Evolutionary conservation across 768 basidiomycete genomes (phyloP).

Genomic region (Leccinum pellstonianum): DNA sequence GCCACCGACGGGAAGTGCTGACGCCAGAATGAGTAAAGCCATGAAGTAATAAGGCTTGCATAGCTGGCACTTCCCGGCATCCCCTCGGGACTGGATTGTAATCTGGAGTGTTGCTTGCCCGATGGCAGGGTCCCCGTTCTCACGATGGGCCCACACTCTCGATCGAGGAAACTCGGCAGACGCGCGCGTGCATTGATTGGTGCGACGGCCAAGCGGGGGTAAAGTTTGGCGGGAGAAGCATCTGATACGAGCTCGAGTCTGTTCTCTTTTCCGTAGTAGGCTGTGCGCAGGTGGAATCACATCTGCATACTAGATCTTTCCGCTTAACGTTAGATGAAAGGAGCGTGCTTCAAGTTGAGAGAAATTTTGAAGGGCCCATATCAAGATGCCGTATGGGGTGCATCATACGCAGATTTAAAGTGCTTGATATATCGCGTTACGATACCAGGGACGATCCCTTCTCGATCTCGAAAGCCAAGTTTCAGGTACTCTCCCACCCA

Average conservation of each 20-base stretch:
- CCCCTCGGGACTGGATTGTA: conserved; percentile 16
- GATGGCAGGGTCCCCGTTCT: conserved; percentile 11
- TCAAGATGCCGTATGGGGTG: conserved; percentile 35
- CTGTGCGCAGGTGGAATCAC: conserved; percentile 29
- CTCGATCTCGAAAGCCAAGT: conserved; percentile 37
- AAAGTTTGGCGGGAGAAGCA: conserved; percentile 9
- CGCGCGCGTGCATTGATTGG: not conserved
- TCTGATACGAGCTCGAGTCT: conserved; percentile 9
- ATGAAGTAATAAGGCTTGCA: conserved; percentile 25
- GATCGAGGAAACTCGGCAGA: conserved; percentile 1
- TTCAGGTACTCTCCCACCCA: conserved; percentile 36
- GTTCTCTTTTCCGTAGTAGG: conserved; percentile 17
- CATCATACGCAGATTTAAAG: conserved; percentile 35
- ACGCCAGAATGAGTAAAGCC: conserved; percentile 14
- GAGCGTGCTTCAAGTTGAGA: conserved; percentile 28
- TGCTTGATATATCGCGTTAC: conserved; percentile 36
- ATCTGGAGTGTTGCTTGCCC: conserved; percentile 1
- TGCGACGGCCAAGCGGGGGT: conserved; percentile 11
- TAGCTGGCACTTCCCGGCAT: conserved; percentile 19
- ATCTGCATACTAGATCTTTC: conserved; percentile 36
- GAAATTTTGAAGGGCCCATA: conserved; percentile 28
- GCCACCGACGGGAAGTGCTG: conserved; percentile 17
- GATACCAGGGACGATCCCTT: conserved; percentile 38
- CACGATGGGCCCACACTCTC: conserved; percentile 6
- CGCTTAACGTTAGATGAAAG: conserved; percentile 38